Conservation (phyloP, 805 yeast genomes). For the Saccharomycopsis capsularis region DNA sequence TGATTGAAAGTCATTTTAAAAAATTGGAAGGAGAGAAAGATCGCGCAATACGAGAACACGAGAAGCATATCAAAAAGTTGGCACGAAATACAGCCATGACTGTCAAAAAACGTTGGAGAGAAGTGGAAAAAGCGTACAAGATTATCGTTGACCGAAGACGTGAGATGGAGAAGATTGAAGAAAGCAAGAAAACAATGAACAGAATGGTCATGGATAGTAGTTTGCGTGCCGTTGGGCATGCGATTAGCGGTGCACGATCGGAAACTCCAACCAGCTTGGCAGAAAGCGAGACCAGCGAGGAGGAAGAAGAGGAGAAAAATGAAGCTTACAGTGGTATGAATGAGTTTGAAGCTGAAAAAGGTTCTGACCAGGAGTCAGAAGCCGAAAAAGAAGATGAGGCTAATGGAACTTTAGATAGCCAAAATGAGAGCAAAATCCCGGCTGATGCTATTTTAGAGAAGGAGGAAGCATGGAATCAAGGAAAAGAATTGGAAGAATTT, state of each 20-base stretch:
- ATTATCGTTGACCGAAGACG: constrained; percentile 17
- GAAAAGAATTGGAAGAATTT: constrained; percentile 2
- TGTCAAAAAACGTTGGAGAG: constrained; percentile 83
- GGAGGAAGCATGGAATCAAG: constrained; percentile 10
- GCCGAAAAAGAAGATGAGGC: constrained; percentile 26
- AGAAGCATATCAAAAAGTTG: constrained; percentile 56
- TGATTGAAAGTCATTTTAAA: constrained; percentile 83
- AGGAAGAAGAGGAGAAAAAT: constrained; percentile 22
- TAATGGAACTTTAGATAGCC: constrained; percentile 18
- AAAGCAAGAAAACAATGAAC: constrained; percentile 21
- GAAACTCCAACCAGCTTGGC: constrained; percentile 16
- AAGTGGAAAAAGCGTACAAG: constrained; percentile 74
- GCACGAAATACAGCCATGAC: constrained; percentile 80
- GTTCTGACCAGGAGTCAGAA: constrained; percentile 27
- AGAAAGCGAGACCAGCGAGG: constrained; percentile 20
- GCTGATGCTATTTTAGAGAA: constrained; percentile 15
- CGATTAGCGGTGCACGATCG: constrained; percentile 23
- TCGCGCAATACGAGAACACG: constrained; percentile 66
- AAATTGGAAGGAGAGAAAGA: constrained; percentile 86
- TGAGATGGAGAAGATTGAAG: constrained; percentile 20
- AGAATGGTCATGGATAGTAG: constrained; percentile 33
- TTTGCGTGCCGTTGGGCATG: constrained; percentile 29
- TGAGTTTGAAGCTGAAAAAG: constrained; percentile 25
- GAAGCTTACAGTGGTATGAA: constrained; percentile 30
- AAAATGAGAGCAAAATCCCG: constrained; percentile 17